Evolutionary conservation across 441 rosid genomes (phyloP), one percentile per base, ranked within the genome.

Genomic region (Jatropha podagrica): DNA sequence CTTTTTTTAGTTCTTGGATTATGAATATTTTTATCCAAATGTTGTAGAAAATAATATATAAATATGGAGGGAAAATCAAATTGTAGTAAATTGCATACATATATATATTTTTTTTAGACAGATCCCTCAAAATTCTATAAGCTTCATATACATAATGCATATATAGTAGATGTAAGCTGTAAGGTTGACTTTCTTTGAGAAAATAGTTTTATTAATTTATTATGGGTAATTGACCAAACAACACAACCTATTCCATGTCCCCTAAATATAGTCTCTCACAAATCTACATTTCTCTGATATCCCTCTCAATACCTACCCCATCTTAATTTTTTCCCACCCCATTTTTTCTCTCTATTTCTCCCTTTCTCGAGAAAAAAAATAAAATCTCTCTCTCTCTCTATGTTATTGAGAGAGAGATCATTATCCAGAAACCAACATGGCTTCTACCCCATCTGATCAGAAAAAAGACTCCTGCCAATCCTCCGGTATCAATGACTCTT

Each of bases 381-480:
- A 23, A 23, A 23, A 10, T 15, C n/a, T 18, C 32, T 6, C 9
- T 12, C 40, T 64, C 10, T 9, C 3, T 27, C 13, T 7, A 2
- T 63, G 54, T 67, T 41, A 18, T 72, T 60, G 46, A 18, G 72
- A 61, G 80, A 65, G 72, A 60, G 76, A 60, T 20, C 2, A 10
- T 65, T n/a, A 26, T 68, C 41, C n/a, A 62, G 7, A 40, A 14
- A 41, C 17, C 18, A 77, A 52, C 51, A 78, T 78, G 81, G 71
- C 69, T 66, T 66, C 69, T 68, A n/a, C 63, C 15, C 77, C 26
- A 65, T 44, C 74, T 12, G 54, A 65, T 17, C 13, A 32, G 66
- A 77, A 79, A 46, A 51, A 55, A 48, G 82, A 78, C 38, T 10
- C 78, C 5, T 74, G 62, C 1, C 78, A 78, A 54, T 60, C 87